Conservation (phyloP, 768 basidiomycete species). For the Pulveroboletus sp. region DNA sequence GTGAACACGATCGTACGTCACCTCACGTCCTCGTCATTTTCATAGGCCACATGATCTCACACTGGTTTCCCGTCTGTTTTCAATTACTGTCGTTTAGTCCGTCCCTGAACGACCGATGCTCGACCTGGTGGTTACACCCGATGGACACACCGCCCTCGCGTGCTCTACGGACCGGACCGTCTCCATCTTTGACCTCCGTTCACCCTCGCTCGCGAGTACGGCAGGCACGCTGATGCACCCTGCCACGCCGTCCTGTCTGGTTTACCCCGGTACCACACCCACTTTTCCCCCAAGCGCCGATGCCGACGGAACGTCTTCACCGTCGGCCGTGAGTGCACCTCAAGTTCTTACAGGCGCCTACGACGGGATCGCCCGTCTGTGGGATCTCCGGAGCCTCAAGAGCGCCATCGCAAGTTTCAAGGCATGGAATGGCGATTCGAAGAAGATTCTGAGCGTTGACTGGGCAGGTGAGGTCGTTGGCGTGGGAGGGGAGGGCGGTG, state of each 20-base stretch:
- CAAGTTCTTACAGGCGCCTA: constrained; percentile 72
- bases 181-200: neutral
- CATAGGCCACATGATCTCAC: neutral
- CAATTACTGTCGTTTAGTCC: constrained; percentile 35
- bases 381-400: constrained; percentile 72
- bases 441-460: constrained; percentile 58
- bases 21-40: neutral
- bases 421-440: constrained; percentile 44
- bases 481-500: constrained; percentile 55
- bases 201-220: neutral
- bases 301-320: neutral
- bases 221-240: neutral
- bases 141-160: neutral
- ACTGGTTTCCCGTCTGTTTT: neutral
- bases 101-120: constrained; percentile 74
- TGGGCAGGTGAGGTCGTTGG: constrained; percentile 52
- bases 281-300: neutral
- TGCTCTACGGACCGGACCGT: neutral
- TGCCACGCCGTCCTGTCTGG: neutral
- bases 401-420: constrained; percentile 61
- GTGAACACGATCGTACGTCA: constrained; percentile 55
- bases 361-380: constrained; percentile 71
- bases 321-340: constrained; percentile 17
- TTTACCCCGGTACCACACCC: neutral
- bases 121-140: constrained; percentile 44